Base-by-base conservation (phyloP, 106 monocot species). In the Hemerocallis citrina region DNA sequence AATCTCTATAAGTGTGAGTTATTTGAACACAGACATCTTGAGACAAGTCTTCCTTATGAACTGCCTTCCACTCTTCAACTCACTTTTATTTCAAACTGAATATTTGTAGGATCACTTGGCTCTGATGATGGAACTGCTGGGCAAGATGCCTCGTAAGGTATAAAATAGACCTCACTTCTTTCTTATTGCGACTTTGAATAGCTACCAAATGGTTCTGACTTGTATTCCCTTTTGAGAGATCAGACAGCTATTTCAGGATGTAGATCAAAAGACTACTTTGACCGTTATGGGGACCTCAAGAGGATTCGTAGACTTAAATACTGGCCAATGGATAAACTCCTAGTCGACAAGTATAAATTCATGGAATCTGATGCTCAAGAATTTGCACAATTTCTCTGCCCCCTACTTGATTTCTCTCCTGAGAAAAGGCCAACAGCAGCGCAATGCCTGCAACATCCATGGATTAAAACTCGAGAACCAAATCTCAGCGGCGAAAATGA, bases 121-220 rank as follows among this genome's bases (percentile, higher is more conserved):
- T 75, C 55, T 78, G 52, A 95, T 89, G 86, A 95, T 89, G 95
- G 95, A 95, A 81, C 78, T 86, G 19, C 86, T 95, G 25, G 89
- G 95, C 57, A 95, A 90, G 72, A 86, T 95, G 67, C 86, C 89
- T 25, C 68, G 75, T 31, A 86, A 95, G 85, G 94, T 95, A n/a
- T n/a, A 30, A 72, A 36, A 21, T n/a, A n/a, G n/a, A n/a, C n/a
- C n/a, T n/a, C n/a, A n/a, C n/a, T 25, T 55, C 43, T 38, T 9
- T 36, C 6, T 20, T 72, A 14, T 23, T 55, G 12, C 20, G 34
- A 21, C 24, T 44, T 24, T 16, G 25, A 15, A 39, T 39, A 40
- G 11, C 32, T 29, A 34, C 32, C 12, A 23, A 32, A 39, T 54
- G 8, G 19, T 23, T 21, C 9, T 38, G 35, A 34, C 15, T 35